Base-by-base conservation (phyloP, 805 yeast species). In the Wickerhamiella spandovensis region DNA sequence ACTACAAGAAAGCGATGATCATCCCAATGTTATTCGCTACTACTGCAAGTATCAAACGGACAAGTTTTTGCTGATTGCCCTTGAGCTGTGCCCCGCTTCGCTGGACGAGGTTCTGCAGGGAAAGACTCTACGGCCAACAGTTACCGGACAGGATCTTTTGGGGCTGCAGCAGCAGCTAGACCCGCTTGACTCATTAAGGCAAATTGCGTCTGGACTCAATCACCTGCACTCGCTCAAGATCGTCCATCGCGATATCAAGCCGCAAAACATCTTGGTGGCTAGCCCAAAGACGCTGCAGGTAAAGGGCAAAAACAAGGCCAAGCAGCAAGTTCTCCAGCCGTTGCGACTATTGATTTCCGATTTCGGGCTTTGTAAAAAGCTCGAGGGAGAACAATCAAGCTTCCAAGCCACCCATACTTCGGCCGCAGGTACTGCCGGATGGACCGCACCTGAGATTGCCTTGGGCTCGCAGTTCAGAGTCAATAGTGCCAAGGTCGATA, bases 361-460 rank as follows among this genome's bases (percentile, higher is more conserved):
- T 66, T 92, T 92, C 69, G 99, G 99, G 0, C 74, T 92, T 8
- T 92, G 98, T 64, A 89, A 90, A 62, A 84, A 84, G 61, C 69
- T 92, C 48, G 98, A 92, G 54, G 78, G 81, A 15, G 97, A 88
- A 58, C 96, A 92, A 65, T 84, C 95, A 1, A 85, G 95, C 1
- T 90, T 90, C 65, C 75, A 90, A 54, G 95, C 96, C 0, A 90
- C 95, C 0, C 82, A 92, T 0, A 88, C 86, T 32, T 81, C 87
- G 59, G 94, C 95, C 18, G 95, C 97, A 0, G 98, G 98, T 1
- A 92, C 98, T 0, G 78, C 92, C 3, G 99, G 99, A 2, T 92
- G 98, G 98, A 76, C 97, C 58, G 97, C 99, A 0, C 98, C 98
- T 0, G 98, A 92, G 60, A 61, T 64, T 23, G 48, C 39, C 2